These are phyloP conservation scores for Eutrema salsugineum DNA, from an alignment of 441 rosid species.

Conservation along the genomic window DNA sequence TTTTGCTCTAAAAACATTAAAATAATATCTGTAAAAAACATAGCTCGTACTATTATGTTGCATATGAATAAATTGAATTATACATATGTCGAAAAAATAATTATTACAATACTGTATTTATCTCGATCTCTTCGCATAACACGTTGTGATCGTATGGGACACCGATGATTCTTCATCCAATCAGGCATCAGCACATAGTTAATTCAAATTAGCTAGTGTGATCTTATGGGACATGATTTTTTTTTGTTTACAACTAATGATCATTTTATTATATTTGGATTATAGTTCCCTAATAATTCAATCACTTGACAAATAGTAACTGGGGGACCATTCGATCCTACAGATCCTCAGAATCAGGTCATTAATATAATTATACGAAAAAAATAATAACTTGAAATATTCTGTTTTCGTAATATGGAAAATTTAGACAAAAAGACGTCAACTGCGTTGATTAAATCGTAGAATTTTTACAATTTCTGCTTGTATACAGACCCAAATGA, in stretches of 20 bases:
- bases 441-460: conserved; percentile 9
- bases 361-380: not conserved
- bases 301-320: not conserved
- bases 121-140: not conserved
- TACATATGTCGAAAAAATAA: not conserved
- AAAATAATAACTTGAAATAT: not conserved
- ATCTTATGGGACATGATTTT: not conserved
- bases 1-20: too few relatives aligned
- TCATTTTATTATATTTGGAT: not conserved
- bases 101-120: not conserved
- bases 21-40: too few relatives aligned
- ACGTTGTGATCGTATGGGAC: not conserved
- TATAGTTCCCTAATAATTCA: conserved; percentile 1
- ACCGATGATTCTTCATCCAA: not conserved
- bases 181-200: not conserved
- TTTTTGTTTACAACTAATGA: not conserved
- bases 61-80: not conserved
- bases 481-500: conserved; percentile 21
- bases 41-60: too few relatives aligned
- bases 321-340: not conserved
- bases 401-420: not conserved
- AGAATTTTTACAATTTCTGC: conserved; percentile 21
- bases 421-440: not conserved
- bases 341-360: not conserved
- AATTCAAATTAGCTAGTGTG: not conserved